Evolutionary conservation across 139 green algal species (phyloP).

Genomic region (Yamagishiella unicocca): DNA sequence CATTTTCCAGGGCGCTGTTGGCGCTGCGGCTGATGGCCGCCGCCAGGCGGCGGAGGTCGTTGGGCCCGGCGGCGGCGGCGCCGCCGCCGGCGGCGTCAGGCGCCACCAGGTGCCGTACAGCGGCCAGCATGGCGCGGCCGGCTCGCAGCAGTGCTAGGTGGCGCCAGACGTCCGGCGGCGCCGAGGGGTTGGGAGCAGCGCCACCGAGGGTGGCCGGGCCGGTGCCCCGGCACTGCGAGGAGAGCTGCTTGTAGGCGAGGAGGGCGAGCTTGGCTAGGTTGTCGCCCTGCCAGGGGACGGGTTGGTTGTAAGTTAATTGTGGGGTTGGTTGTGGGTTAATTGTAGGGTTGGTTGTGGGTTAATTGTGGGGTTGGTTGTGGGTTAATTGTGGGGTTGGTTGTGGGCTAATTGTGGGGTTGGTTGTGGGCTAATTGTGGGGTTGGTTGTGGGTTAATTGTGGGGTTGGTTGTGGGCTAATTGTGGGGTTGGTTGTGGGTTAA

Average conservation of each 20-base stretch:
- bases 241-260: background rate
- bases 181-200: background rate
- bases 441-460: too few relatives aligned
- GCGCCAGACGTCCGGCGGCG: constrained; percentile 32
- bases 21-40: background rate
- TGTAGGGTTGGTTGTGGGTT: too few relatives aligned
- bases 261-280: background rate
- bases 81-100: background rate
- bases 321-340: too few relatives aligned
- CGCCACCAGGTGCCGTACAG: constrained; percentile 15
- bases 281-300: background rate
- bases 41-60: background rate
- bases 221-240: constrained; percentile 10
- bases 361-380: too few relatives aligned
- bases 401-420: too few relatives aligned
- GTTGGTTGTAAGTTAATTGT: background rate
- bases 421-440: too few relatives aligned
- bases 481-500: too few relatives aligned
- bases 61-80: background rate
- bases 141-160: constrained; percentile 28
- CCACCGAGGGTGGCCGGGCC: background rate
- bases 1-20: constrained; percentile 3
- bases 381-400: too few relatives aligned
- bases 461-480: too few relatives aligned
- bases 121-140: background rate